phyloP scores from a whole-genome alignment of 371 early-diverging fungal species.

The Aphelidium insulamus region DNA sequence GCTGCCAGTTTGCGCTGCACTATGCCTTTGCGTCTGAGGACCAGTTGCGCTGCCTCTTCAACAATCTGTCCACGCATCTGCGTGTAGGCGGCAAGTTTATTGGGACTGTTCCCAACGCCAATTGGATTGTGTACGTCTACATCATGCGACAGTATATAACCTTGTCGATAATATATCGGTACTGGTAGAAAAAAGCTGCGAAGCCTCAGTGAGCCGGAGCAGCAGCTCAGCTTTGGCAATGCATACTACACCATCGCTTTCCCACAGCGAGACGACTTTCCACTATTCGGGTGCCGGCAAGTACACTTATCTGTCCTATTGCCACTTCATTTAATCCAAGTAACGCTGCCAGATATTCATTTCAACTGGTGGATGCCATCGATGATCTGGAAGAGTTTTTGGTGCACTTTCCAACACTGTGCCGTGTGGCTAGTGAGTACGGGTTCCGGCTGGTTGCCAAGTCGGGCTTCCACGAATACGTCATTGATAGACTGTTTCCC shows the following conservation, averaged over 20 bases:
- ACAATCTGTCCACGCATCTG: conserved; percentile 57
- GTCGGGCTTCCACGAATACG: conserved; percentile 57
- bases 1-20: conserved; percentile 92
- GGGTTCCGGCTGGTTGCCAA: conserved; percentile 44
- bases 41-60: conserved; percentile 51
- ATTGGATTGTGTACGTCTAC: conserved; percentile 57
- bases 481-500: too few relatives aligned
- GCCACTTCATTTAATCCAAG: too few relatives aligned
- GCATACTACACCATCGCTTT: conserved; percentile 59
- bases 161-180: neutral
- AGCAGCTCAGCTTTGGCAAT: conserved; percentile 49
- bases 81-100: conserved; percentile 69
- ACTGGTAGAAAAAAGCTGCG: conserved; percentile 22
- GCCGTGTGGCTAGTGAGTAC: conserved; percentile 58
- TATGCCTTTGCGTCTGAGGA: conserved; percentile 82
- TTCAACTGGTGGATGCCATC: conserved; percentile 88
- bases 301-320: too few relatives aligned
- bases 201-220: conserved; percentile 8
- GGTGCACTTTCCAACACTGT: conserved; percentile 56
- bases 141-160: neutral
- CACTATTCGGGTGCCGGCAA: conserved; percentile 59
- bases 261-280: conserved; percentile 31
- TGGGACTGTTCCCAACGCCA: conserved; percentile 83
- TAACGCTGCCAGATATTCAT: conserved; percentile 79
- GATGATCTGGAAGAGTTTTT: conserved; percentile 95